phyloP scores from a whole-genome alignment of 1,139 yeast genomes.

The Scheffersomyces stambukii region DNA sequence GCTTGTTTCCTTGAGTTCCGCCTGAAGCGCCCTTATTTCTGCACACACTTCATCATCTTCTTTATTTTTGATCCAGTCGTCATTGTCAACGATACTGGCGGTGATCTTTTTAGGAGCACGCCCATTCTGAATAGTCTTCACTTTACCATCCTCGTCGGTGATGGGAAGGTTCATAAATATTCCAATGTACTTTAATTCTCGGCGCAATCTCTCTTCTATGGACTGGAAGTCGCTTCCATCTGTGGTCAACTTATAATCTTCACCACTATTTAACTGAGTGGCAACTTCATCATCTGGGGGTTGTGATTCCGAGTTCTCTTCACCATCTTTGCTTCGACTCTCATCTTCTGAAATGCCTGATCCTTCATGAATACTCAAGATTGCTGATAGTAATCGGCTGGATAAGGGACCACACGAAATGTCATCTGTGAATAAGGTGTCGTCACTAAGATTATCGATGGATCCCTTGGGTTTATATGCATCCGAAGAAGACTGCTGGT shows the following conservation, averaged over 20 bases:
- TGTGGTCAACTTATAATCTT: conserved; percentile 31
- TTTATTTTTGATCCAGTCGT: conserved; percentile 71
- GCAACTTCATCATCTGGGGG: conserved; percentile 31
- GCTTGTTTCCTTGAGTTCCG: conserved; percentile 59
- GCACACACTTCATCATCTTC: conserved; percentile 95
- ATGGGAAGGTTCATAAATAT: conserved; percentile 69
- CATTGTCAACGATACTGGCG: conserved; percentile 50
- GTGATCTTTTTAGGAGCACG: conserved; percentile 16
- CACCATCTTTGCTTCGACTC: conserved; percentile 18
- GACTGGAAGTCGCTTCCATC: conserved; percentile 62
- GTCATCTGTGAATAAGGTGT: conserved; percentile 62
- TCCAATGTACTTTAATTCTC: conserved; percentile 88
- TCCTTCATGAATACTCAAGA: conserved; percentile 53
- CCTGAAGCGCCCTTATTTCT: conserved; percentile 73
- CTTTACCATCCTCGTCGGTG: conserved; percentile 20
- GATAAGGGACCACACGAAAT: conserved; percentile 92
- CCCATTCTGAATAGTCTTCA: conserved; percentile 20
- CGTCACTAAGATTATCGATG: conserved; percentile 57
- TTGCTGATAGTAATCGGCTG: conserved; percentile 78
- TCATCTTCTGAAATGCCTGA: conserved; percentile 23
- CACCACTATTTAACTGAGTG: conserved; percentile 32
- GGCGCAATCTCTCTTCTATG: conserved; percentile 79
- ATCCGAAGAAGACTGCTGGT: conserved; percentile 36
- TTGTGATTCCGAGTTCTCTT: conserved; percentile 7
- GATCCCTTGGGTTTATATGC: conserved; percentile 61